phyloP scores from a whole-genome alignment of 805 yeast species.

The Kodamaea neixiangensis region DNA sequence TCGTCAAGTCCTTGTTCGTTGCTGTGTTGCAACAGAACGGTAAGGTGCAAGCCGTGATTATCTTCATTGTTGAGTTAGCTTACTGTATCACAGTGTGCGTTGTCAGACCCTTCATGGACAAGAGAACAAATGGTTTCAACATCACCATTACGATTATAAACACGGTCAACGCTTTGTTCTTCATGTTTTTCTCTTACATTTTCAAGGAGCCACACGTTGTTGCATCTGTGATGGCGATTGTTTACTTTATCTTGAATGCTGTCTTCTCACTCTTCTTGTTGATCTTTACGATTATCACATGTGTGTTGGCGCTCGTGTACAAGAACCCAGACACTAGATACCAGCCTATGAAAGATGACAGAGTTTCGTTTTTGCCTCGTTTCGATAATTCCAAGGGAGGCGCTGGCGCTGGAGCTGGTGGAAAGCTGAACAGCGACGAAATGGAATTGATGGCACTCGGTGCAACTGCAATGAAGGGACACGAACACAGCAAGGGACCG shows the following conservation, averaged over 20 bases:
- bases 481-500: conserved; percentile 38
- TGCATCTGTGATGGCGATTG: conserved; percentile 89
- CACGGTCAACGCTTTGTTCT: conserved; percentile 80
- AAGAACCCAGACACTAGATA: conserved; percentile 95
- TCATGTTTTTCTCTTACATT: conserved; percentile 82
- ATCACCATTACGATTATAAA: conserved; percentile 80
- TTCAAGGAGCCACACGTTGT: conserved; percentile 85
- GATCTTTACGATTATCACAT: conserved; percentile 84
- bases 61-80: conserved; percentile 72
- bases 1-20: conserved; percentile 77
- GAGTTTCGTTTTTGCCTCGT: conserved; percentile 90
- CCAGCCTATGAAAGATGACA: conserved; percentile 95
- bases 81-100: conserved; percentile 67
- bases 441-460: conserved; percentile 75
- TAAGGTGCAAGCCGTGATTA: conserved; percentile 74
- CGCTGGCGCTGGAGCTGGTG: conserved; percentile 8
- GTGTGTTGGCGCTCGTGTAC: conserved; percentile 77
- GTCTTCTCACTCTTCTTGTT: conserved; percentile 79
- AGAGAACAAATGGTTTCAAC: conserved; percentile 90
- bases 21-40: conserved; percentile 85
- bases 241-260: conserved; percentile 88
- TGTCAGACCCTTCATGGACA: conserved; percentile 90
- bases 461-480: conserved; percentile 66
- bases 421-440: conserved; percentile 36
- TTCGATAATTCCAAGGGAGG: conserved; percentile 36